Base-by-base conservation (phyloP, 148 eudicot species). In the Vaccinium vitisidaea region DNA sequence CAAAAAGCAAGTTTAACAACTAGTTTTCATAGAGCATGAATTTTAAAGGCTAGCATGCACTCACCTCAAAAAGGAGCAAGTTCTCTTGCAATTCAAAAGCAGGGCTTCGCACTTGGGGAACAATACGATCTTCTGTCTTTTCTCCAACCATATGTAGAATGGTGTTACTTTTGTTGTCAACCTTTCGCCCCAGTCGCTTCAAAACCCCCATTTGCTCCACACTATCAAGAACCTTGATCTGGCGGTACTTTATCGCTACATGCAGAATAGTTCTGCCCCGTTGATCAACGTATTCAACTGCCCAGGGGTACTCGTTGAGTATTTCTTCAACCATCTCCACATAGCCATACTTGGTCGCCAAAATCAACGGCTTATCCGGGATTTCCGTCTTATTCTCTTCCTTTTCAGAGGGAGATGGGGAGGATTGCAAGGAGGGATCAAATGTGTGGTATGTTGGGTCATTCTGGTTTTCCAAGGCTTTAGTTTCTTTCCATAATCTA, bases 241-340 rank as follows among this genome's bases (percentile, higher is more conserved):
- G 55, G n/a, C 58, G 56, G 43, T 81, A 81, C 58, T 81, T 46
- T 8, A 65, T 81, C 1, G 83, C 83, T 23, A 81, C 19, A 2
- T 81, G 83, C 6, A 81, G 19, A 81, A 81, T 65, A 14, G 83
- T 81, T 23, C 75, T 32, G 43, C 43, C 75, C 15, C 48, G 3
- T 10, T 2, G 8, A 65, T 81, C 83, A 21, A 81, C 15, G 39
- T 81, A 54, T 10, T 81, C 83, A 65, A 81, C 83, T 63, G 83
- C 75, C 39, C 53, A 49, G 8, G 74, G 83, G 23, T 81, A 23
- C 43, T 23, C 48, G 0, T 46, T 0, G 10, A 80, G 73, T 59
- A 80, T 80, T n/a, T 59, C 36, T 25, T 43, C 19, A 7, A 81
- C 75, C 6, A 65, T 81, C 53, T 81, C 83, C 39, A 65, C 19